Evolutionary conservation across 352 stramenopile species (phyloP).

Genomic region (Phytophthora melonis): DNA sequence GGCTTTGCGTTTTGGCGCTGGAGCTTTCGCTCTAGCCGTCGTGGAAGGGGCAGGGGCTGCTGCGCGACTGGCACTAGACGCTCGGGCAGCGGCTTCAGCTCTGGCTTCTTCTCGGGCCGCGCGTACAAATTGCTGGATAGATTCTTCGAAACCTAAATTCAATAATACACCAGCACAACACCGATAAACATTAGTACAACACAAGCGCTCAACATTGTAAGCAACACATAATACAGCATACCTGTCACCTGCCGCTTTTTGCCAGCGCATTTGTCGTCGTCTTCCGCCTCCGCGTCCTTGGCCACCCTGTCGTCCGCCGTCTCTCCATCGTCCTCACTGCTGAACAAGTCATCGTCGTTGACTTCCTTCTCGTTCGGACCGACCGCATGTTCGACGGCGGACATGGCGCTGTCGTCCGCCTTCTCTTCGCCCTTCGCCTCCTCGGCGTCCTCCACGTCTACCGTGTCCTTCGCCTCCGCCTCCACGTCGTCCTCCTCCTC

Average conservation of each 20-base stretch:
- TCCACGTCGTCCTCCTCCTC: too few relatives aligned
- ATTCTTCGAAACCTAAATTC: background rate
- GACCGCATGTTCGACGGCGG: too few relatives aligned
- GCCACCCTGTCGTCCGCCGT: background rate
- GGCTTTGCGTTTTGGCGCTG: background rate
- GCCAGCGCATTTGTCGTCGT: background rate
- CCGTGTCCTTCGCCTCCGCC: too few relatives aligned
- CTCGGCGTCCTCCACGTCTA: too few relatives aligned
- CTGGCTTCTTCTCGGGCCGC: background rate
- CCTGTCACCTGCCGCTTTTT: background rate
- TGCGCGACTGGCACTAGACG: fast-evolving
- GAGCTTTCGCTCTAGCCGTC: background rate
- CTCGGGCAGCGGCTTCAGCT: too few relatives aligned
- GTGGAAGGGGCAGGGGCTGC: background rate
- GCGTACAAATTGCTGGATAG: background rate
- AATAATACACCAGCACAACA: background rate
- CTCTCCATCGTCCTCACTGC: background rate
- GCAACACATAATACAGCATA: background rate
- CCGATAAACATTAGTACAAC: background rate
- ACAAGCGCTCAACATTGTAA: background rate
- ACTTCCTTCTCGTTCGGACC: too few relatives aligned
- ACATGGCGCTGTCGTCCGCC: too few relatives aligned
- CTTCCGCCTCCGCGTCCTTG: background rate
- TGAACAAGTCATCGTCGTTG: background rate
- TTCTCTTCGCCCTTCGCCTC: too few relatives aligned